Evolutionary conservation across 129 eudicot species (phyloP).

Genomic region (Artemisia argyi): DNA sequence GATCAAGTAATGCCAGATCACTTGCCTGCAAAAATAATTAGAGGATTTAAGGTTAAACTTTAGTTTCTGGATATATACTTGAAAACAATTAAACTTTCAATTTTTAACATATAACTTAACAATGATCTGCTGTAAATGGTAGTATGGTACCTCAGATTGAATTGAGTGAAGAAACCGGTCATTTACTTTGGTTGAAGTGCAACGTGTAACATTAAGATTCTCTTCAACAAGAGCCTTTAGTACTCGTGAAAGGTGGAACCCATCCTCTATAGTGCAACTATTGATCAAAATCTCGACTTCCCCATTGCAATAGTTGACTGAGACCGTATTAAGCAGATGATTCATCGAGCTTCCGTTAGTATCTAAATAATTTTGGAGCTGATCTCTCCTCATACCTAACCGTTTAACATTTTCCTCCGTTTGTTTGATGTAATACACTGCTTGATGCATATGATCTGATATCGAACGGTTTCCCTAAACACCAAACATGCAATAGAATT

Average conservation of each 20-base stretch:
- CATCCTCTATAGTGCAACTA: constrained; percentile 26
- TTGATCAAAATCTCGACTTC: constrained; percentile 55
- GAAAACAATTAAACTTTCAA: background rate
- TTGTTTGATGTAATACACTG: constrained; percentile 52
- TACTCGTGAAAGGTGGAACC: constrained; percentile 44
- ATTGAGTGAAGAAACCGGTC: constrained; percentile 34
- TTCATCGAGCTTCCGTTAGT: background rate
- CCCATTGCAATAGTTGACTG: constrained; percentile 30
- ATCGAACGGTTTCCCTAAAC: constrained; percentile 68
- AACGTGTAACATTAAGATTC: constrained; percentile 31
- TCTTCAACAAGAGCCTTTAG: constrained; percentile 34
- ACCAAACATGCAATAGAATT: constrained; percentile 8
- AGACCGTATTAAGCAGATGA: constrained; percentile 27
- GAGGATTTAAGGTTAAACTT: background rate
- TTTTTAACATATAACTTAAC: background rate
- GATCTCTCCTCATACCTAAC: constrained; percentile 41
- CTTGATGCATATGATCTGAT: constrained; percentile 65
- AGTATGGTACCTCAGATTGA: constrained; percentile 28
- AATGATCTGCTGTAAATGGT: background rate
- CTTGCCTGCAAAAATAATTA: constrained; percentile 34
- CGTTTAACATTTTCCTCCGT: constrained; percentile 41
- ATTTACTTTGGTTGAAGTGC: constrained; percentile 36
- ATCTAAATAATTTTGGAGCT: constrained; percentile 21
- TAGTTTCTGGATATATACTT: background rate
- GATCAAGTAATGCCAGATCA: constrained; percentile 23